Conservation (phyloP, 2,329 filamentous ascomycete genomes). For the Ophiostoma montium region DNA sequence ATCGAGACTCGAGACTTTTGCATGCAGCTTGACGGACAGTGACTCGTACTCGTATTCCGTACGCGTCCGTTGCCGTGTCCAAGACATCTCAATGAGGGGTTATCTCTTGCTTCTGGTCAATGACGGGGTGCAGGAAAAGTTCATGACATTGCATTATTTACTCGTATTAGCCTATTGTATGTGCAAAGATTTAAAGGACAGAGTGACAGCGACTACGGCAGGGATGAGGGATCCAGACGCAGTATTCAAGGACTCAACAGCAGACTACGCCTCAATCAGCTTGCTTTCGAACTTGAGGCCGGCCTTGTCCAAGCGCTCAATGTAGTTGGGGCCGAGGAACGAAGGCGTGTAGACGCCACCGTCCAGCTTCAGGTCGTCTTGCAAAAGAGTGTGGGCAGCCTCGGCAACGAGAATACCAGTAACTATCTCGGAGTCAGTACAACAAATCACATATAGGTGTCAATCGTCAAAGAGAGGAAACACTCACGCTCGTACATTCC, state of each 20-base stretch:
- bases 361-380: constrained; percentile 43
- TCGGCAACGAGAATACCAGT: constrained; percentile 51
- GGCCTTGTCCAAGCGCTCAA: constrained; percentile 45
- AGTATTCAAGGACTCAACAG: neutral
- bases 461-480: neutral
- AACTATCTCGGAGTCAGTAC: constrained; percentile 27
- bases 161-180: no score
- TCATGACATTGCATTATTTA: no score
- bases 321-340: constrained; percentile 50
- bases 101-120: no score
- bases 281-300: constrained; percentile 50
- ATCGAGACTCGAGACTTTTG: neutral
- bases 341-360: constrained; percentile 62
- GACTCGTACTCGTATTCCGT: no score
- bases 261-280: constrained; percentile 13
- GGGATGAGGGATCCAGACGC: no score
- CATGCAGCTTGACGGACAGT: neutral
- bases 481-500: constrained; percentile 50
- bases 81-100: neutral
- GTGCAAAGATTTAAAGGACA: no score
- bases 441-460: neutral
- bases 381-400: constrained; percentile 49
- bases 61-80: no score
- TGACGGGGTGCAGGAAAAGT: no score
- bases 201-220: neutral